These are phyloP conservation scores for Tolypocladium inflatum DNA, from an alignment of 2,329 filamentous ascomycete species.

Conservation along the genomic window DNA sequence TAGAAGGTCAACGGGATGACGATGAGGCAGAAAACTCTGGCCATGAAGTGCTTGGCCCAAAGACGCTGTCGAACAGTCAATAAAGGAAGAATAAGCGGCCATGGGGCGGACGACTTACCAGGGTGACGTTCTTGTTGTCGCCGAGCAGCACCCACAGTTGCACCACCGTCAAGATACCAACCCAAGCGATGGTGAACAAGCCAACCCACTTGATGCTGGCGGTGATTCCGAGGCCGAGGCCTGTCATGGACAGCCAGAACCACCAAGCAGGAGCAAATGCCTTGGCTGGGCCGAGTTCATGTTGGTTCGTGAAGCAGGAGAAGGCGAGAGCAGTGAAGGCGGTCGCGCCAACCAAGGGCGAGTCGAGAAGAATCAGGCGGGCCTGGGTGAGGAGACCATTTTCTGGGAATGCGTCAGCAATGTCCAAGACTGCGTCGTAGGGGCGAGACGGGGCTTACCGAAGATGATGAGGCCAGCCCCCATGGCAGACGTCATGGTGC, in stretches of 20 bases:
- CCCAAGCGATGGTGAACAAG: constrained; percentile 97
- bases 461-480: constrained; percentile 86
- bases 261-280: constrained; percentile 90
- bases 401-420: constrained; percentile 45
- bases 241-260: constrained; percentile 90
- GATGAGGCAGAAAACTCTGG: constrained; percentile 83
- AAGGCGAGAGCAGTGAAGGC: constrained; percentile 86
- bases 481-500: constrained; percentile 72
- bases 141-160: constrained; percentile 95
- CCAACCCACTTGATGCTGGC: constrained; percentile 98
- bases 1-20: constrained; percentile 85
- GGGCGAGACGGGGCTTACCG: constrained; percentile 44
- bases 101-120: constrained; percentile 38
- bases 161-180: constrained; percentile 78
- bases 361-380: constrained; percentile 90
- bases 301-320: constrained; percentile 90
- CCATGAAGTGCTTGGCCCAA: constrained; percentile 91
- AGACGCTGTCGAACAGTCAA: constrained; percentile 42
- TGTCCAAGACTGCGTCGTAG: not conserved
- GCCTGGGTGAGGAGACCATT: constrained; percentile 94
- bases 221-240: constrained; percentile 80
- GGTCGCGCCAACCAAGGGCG: constrained; percentile 86
- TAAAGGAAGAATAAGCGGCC: not conserved
- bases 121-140: constrained; percentile 75
- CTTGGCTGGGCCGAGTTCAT: constrained; percentile 81